Evolutionary conservation across 2,329 filamentous ascomycete genomes (phyloP), one percentile per base, ranked within the genome.

Genomic region (Colletotrichum tropicale): DNA sequence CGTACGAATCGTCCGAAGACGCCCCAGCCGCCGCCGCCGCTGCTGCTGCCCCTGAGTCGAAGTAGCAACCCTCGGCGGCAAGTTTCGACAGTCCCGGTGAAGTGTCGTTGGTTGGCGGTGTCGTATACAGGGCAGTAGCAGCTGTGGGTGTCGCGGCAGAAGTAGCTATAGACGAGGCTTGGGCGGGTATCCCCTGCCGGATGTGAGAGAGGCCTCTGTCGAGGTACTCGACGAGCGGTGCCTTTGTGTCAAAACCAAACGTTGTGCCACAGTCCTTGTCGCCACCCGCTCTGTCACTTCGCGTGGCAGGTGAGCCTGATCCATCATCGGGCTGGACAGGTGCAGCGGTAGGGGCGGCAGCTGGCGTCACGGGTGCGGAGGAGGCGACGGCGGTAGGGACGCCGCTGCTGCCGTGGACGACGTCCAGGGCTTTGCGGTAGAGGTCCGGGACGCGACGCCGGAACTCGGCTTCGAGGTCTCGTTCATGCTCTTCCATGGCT

Each of bases 381-480:
- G 21, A 30, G 24, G 18, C 13, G 16, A 30, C 55, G 43, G 58
- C 32, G 56, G 65, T 18, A 66, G 43, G 28, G n/a, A 48, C 30
- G 70, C 76, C 67, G 28, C 48, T 78, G 67, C 28, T 34, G 65
- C 80, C 80, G 30, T 82, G 80, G 10, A 86, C 81, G 3, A 86
- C 81, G 3, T 86, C 85, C 72, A 84, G 82, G 1, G 84, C 86
- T 76, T 89, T 89, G 56, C 80, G 82, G 79, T 87, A 88, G 7
- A 91, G 81, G 13, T 85, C 83, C 9, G 88, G 87, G 76, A 88
- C 86, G 16, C 84, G 83, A 26, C 81, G 78, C 76, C 86, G 84
- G 70, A 91, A 88, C 71, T 91, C 89, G 1, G 82, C 81, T 78
- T 90, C 89, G 2, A 91, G 83, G 32, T 86, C 84, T 56, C 83